Base-by-base conservation (phyloP, 305 asterid genomes). In the Plantago lanceolata region DNA sequence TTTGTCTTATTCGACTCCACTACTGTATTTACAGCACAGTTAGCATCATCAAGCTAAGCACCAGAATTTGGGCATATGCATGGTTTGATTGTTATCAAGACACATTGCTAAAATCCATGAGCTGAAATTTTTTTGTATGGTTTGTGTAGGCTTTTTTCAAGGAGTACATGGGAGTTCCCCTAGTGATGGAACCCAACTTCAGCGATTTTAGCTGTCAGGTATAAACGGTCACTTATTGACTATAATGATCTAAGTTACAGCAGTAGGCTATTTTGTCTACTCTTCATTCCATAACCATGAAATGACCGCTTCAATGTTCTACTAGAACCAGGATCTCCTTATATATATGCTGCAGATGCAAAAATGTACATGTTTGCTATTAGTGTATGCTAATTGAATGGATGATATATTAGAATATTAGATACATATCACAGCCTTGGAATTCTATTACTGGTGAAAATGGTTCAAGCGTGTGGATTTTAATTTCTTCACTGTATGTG, bases 161-260 rank as follows among this genome's bases (percentile, higher is more conserved):
- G 71, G 94, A 89, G 59, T 71, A 73, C 79, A 86, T 86, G 95
- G 96, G 95, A 74, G 89, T 89, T 50, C 89, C 93, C 52, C 63
- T 83, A 59, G 57, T 85, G 63, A 89, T 89, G 94, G 95, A 89
- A 79, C 96, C 96, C 70, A 80, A 85, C 76, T 85, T 89, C 81
- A 65, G 43, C 15, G 91, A 89, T 48, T 89, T 83, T 69, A 86
- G 90, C 80, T 89, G 96, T 65, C 96, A 86, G 91, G 95, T 86
- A 77, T 40, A 71, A 50, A 37, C 29, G 2, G n/a, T 60, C 40
- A 9, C 37, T 35, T 31, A 13, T 35, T 1, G 49, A 19, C 15
- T 14, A 17, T 33, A 18, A 6, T 35, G 20, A 19, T 45, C 13
- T 20, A 28, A 24, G 16, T 59, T 56, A 5, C 19, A 43, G 64